These are phyloP conservation scores for Ophiosphaerella korrae DNA, from an alignment of 2,329 filamentous ascomycete genomes.

Conservation along the genomic window DNA sequence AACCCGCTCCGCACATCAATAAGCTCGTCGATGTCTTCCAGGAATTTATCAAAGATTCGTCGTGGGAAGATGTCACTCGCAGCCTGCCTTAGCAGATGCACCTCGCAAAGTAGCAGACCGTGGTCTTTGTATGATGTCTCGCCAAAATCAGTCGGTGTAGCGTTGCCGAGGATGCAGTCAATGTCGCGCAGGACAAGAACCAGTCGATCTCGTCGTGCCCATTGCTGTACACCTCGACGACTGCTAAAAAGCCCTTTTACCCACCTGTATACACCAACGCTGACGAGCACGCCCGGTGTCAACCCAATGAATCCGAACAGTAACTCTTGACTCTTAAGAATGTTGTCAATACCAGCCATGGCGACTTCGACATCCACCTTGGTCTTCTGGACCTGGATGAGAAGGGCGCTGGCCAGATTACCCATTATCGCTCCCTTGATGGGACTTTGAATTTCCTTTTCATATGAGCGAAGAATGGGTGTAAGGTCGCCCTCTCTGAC, in stretches of 20 bases:
- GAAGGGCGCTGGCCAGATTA: conserved; percentile 83
- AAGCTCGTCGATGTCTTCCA: conserved; percentile 85
- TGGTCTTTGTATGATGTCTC: conserved; percentile 91
- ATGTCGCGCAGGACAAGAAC: conserved; percentile 85
- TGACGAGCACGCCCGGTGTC: conserved; percentile 89
- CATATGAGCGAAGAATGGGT: conserved; percentile 87
- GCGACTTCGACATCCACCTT: conserved; percentile 98
- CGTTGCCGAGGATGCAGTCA: conserved; percentile 66
- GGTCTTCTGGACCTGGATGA: conserved; percentile 98
- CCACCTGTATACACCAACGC: conserved; percentile 75
- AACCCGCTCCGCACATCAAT: conserved; percentile 79
- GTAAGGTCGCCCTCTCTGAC: conserved; percentile 93
- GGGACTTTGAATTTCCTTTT: conserved; percentile 82
- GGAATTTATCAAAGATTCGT: conserved; percentile 79
- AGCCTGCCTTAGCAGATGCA: conserved; percentile 77
- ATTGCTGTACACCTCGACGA: conserved; percentile 69
- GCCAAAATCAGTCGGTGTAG: conserved; percentile 68
- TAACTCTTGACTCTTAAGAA: conserved; percentile 94
- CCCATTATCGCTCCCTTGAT: conserved; percentile 82
- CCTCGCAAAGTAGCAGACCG: conserved; percentile 86
- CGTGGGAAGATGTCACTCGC: conserved; percentile 71
- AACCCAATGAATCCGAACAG: conserved; percentile 96
- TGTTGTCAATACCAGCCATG: conserved; percentile 90
- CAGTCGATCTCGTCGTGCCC: conserved; percentile 70
- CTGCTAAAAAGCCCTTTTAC: conserved; percentile 71